Evolutionary conservation across 441 rosid species (phyloP), one percentile per base, ranked within the genome.

Genomic region (Geranium incanum): DNA sequence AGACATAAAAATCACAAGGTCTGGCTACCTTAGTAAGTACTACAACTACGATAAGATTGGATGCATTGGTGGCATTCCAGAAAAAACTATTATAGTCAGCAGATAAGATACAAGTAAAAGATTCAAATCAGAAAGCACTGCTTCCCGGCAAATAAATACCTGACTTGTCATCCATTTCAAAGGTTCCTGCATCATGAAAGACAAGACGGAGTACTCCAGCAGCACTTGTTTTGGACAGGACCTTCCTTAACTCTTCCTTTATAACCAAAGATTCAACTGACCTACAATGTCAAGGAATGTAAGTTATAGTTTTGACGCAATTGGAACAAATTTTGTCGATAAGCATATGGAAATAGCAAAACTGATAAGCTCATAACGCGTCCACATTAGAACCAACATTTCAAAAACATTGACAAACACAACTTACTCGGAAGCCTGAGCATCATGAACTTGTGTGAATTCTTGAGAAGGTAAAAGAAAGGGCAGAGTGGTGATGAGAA

Each of bases 121-220:
- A 3, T 52, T 52, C 15, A 6, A 52, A 52, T 52, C 18, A 13
- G 23, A 52, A 36, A 48, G 1, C 66, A 13, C 0, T 59, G 3
- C 5, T n/a, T 59, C 41, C 2, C 75, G 48, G 13, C 33, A 6
- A 23, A 68, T 16, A 57, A 28, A 3, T 75, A 89, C 98, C 98
- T 71, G 89, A 80, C 69, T 80, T 78, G 48, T 76, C 84, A 71
- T 77, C 78, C 60, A 81, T 67, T 21, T 88, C 95, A 77, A 84
- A 93, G 66, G 98, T 91, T 76, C 96, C 98, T 16, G 95, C 98
- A 77, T 93, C 98, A 83, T 93, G 98, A 83, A 93, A 93, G 68
- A 85, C 98, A 72, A 93, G 86, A 73, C 98, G 97, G 83, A 91
- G 98, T 72, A 93, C 89, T 52, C 97, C 97, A 41, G 97, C 90